Conservation (phyloP, 73 alveolate genomes). For the Tetrahymena elliotti region DNA sequence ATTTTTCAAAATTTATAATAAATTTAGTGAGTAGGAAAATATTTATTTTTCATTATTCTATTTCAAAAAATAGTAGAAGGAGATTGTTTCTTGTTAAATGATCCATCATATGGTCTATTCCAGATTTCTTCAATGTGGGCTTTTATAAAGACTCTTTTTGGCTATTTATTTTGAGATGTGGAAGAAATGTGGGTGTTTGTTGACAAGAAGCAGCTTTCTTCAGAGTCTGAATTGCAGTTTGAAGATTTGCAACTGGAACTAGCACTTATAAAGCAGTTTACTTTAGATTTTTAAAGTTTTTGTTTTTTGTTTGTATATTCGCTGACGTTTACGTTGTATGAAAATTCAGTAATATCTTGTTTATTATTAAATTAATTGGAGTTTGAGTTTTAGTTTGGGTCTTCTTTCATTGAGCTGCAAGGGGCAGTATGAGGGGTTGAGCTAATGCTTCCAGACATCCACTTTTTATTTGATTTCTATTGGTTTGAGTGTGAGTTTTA, state of each 20-base stretch:
- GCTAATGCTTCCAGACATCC: neutral
- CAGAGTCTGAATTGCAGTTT: neutral
- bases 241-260: neutral
- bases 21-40: neutral
- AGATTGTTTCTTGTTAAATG: neutral
- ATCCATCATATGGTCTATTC: neutral
- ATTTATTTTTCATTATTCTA: too few relatives aligned
- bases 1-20: neutral
- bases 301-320: neutral
- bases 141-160: neutral
- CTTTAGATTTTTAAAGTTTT: neutral
- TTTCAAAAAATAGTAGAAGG: neutral
- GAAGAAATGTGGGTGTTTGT: neutral
- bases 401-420: neutral
- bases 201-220: neutral
- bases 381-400: neutral
- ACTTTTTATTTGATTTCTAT: neutral
- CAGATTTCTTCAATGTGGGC: neutral
- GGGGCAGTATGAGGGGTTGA: neutral
- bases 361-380: neutral
- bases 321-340: neutral
- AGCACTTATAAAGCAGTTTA: neutral
- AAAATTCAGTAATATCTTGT: neutral
- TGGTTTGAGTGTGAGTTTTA: neutral
- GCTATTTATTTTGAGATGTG: neutral